A percentile compares a stretch with the other conserved stretches of the same genome.
phyloP scores from a whole-genome alignment of 75 land plant genomes.

The Cunninghamia lanceolata region DNA sequence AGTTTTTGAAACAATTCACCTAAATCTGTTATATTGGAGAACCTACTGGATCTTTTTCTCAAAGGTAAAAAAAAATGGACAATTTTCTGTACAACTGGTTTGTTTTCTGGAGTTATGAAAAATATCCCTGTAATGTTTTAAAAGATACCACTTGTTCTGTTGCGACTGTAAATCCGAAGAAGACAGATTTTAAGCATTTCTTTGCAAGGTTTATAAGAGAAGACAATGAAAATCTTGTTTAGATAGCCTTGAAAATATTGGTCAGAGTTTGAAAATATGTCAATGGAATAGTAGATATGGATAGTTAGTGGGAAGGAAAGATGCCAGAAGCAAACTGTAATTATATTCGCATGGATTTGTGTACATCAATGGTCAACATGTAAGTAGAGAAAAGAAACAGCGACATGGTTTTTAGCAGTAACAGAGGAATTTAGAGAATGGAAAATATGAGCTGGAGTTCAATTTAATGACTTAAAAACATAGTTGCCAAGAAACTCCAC shows the following conservation, averaged over 20 bases:
- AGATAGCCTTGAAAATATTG: neutral
- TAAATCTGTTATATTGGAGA: slow-evolving; percentile 14
- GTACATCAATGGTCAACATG: neutral
- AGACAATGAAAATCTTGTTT: neutral
- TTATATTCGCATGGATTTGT: neutral
- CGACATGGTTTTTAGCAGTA: neutral
- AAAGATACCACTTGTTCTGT: neutral
- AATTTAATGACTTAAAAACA: neutral
- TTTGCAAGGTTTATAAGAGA: neutral
- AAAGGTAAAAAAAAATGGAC: neutral
- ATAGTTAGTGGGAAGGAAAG: neutral
- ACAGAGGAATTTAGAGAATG: neutral
- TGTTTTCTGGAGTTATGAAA: neutral
- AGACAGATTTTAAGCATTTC: neutral
- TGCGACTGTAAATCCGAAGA: neutral
- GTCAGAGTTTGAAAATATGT: neutral
- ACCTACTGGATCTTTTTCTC: neutral
- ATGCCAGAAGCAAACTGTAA: neutral
- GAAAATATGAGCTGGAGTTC: neutral
- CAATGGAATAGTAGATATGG: neutral
- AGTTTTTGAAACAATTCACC: slow-evolving; percentile 88
- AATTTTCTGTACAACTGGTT: neutral
- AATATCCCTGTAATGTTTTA: neutral
- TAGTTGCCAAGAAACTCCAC: too few relatives aligned
- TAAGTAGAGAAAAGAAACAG: neutral